Base-by-base conservation (phyloP, 305 asterid species). In the Rubia occidens region DNA sequence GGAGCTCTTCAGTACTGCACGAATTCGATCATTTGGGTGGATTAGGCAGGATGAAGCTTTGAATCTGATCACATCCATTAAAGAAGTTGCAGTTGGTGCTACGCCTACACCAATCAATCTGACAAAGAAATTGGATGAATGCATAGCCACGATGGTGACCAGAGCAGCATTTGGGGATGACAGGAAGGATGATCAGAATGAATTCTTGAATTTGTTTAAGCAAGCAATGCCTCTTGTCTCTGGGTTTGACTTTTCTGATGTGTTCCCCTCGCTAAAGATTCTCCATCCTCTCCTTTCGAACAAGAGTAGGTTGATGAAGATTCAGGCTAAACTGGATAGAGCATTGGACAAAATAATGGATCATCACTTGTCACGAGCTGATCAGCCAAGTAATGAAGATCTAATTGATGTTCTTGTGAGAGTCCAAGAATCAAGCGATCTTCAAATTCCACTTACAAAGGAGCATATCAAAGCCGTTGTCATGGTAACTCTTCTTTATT, bases 31-130 rank as follows among this genome's bases (percentile, higher is more conserved):
- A 6, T 75, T 18, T 66, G 39, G 11, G 44, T 40, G 11, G 2
- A 70, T 70, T 14, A 64, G 75, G 60, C 56, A 55, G 4, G 75
- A 71, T 24, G 72, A 75, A 53, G 64, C 49, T 45, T 37, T 35
- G 20, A 5, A 60, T 56, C 64, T 70, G 21, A 39, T 75, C 60
- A 17, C 64, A 21, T 71, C 75, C 8, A 47, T 75, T 47, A 15
- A 32, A 5, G 14, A 66, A 8, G 13, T 18, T 1, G 67, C 18
- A 5, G 54, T 44, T 11, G 7, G 15, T 58, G 42, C 37, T 13
- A 17, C 43, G 35, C 10, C 66, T 11, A 17, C 58, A 43, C 15
- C 66, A 8, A 32, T 72, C 20, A 58, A 72, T 67, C 43, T 72
- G 2, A 24, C 67, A 0, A 17, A 72, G 32, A 42, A 58, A 18